A percentile compares a stretch with the other conserved stretches of the same genome.
Evolutionary conservation across 257 asterid species (phyloP).

Genomic region (Gentiana macrophylla): DNA sequence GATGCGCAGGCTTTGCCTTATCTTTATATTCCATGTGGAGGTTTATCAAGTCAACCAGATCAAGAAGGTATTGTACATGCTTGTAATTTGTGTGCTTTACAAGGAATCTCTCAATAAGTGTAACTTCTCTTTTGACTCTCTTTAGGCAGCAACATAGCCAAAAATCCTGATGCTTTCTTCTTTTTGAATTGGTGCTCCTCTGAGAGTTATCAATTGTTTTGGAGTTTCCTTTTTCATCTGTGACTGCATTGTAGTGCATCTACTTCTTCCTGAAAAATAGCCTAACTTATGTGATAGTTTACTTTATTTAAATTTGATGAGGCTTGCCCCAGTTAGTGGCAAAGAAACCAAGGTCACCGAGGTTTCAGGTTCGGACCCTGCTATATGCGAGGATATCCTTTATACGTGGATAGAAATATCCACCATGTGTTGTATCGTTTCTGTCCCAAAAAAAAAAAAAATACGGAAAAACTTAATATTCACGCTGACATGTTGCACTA

Average conservation of each 20-base stretch:
- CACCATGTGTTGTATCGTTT: too few relatives aligned
- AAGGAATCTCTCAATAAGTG: not conserved
- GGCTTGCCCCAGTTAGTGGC: too few relatives aligned
- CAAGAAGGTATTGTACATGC: constrained; percentile 45
- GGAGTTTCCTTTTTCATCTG: not conserved
- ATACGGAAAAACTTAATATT: too few relatives aligned
- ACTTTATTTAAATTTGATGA: too few relatives aligned
- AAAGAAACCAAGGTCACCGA: too few relatives aligned
- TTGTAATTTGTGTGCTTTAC: not conserved
- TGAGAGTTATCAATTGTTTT: not conserved
- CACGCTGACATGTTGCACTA: too few relatives aligned
- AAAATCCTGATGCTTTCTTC: not conserved
- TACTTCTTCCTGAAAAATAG: not conserved
- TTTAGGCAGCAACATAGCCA: not conserved
- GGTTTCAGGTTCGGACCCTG: too few relatives aligned
- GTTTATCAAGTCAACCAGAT: constrained; percentile 36
- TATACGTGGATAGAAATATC: too few relatives aligned
- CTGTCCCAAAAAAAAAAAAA: too few relatives aligned
- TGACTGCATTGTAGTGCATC: not conserved
- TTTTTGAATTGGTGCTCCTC: not conserved
- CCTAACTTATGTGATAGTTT: not conserved
- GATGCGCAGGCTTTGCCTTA: constrained; percentile 73
- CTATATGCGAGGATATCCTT: too few relatives aligned
- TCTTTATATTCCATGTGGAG: constrained; percentile 62
- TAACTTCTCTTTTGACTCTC: not conserved